Base-by-base conservation (phyloP, 257 asterid genomes). In the Knoxia roxburghii region DNA sequence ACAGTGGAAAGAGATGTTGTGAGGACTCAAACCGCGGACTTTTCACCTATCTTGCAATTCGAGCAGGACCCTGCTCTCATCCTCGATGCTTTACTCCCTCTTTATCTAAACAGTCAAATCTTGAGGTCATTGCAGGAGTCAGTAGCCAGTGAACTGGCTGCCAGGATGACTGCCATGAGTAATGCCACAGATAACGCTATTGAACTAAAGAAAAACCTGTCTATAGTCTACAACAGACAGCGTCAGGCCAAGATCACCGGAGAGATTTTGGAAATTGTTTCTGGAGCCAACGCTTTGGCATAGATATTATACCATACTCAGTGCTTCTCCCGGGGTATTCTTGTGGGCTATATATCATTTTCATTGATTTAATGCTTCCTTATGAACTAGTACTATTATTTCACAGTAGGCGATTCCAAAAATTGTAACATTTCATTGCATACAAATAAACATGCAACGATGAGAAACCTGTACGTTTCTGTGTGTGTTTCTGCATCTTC, bases 121-220 rank as follows among this genome's bases (percentile, higher is more conserved):
- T 69, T 89, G 82, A 83, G 98, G 80, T 72, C 98, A 1, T 55
- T 91, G 86, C 96, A 89, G 74, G 96, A 91, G 65, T 89, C 96
- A 1, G 65, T 89, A 7, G 96, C 98, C 3, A 89, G 98, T 77
- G 98, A 89, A 73, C 89, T 91, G 20, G 96, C 96, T 41, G 91
- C 96, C 10, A 82, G 95, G 87, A 89, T 89, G 98, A 87, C 85
- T 64, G 95, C 98, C 15, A 91, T 89, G 98, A 89, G 96, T 82
- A 85, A 49, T 70, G 98, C 96, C 2, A 43, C 89, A 0, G 98
- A 89, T 49, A 91, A 91, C 65, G 98, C 98, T 0, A 46, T 1
- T 13, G 96, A 91, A 43, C 69, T 91, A 83, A 89, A 80, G 91
- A 89, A 76, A 72, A 65, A 13, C 6, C 73, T 91, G 62, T 84